Evolutionary conservation across 176 grass and related monocot genomes (phyloP).

Genomic region (Oryza glaberrima): DNA sequence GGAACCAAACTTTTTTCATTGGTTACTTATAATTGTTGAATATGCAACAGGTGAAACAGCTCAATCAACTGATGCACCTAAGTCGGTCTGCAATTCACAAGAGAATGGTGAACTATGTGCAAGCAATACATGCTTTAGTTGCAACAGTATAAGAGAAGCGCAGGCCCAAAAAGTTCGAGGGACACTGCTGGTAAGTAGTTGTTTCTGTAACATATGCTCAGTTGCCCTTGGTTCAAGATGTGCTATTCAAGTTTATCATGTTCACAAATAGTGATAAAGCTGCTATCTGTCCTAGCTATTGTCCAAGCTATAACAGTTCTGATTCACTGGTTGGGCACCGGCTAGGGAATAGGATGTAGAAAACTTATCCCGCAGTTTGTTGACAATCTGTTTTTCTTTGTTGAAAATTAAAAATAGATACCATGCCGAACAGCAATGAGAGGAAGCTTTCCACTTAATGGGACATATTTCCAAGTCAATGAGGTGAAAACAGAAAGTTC

Average conservation of each 20-base stretch:
- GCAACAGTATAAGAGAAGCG: constrained; percentile 66
- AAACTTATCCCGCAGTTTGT: constrained; percentile 4
- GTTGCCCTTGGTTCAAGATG: background rate
- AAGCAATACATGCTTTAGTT: constrained; percentile 58
- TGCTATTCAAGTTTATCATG: constrained; percentile 10
- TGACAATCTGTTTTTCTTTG: constrained; percentile 26
- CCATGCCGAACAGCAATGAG: constrained; percentile 90
- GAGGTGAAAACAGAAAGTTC: constrained; percentile 55
- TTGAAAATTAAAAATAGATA: constrained; percentile 57
- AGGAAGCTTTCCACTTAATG: constrained; percentile 91
- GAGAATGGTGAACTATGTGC: constrained; percentile 64
- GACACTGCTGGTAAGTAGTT: constrained; percentile 62
- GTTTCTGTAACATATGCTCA: constrained; percentile 17
- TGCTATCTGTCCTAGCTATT: background rate
- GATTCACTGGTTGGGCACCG: background rate
- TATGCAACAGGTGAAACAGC: constrained; percentile 74
- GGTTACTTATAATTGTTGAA: constrained; percentile 14
- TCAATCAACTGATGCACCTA: constrained; percentile 76
- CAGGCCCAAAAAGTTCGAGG: constrained; percentile 68
- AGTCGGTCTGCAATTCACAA: constrained; percentile 57
- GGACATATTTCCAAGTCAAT: constrained; percentile 91
- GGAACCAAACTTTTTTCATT: background rate
- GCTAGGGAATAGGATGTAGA: background rate
- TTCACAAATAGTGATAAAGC: background rate
- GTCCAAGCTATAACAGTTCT: background rate